Evolutionary conservation across 208 protist genomes (phyloP).

Genomic region (Trypanosoma cruzi): DNA sequence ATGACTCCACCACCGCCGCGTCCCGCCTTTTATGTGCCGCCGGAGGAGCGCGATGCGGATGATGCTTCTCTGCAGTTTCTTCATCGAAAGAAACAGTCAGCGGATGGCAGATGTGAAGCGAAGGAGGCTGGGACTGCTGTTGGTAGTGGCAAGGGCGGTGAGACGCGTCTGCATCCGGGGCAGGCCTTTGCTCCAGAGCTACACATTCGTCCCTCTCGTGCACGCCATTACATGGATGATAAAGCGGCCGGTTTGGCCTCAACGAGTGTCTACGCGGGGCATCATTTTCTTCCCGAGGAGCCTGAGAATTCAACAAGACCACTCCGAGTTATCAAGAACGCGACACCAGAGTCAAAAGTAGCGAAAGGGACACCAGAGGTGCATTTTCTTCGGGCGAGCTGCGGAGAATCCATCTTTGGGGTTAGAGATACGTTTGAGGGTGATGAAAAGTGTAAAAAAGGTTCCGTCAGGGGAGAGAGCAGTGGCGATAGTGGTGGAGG

Average conservation of each 20-base stretch:
- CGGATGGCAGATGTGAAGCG: background rate
- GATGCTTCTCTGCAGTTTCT: constrained; percentile 78
- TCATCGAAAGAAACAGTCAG: constrained; percentile 31
- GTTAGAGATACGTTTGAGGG: background rate
- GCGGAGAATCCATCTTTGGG: constrained; percentile 17
- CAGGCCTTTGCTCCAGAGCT: constrained; percentile 48
- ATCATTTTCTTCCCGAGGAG: constrained; percentile 39
- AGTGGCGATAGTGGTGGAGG: constrained; percentile 22
- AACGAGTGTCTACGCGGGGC: constrained; percentile 76
- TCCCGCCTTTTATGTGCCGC: constrained; percentile 74
- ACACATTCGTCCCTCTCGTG: constrained; percentile 14
- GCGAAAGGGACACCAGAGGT: background rate
- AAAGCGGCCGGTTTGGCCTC: constrained; percentile 54
- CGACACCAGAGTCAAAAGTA: background rate
- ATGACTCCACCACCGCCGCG: constrained; percentile 48
- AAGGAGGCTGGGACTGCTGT: background rate
- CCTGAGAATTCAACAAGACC: background rate
- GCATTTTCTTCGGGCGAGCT: background rate
- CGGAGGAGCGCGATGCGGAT: constrained; percentile 51
- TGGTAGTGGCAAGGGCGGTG: background rate
- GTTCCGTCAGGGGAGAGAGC: background rate
- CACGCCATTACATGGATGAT: constrained; percentile 50
- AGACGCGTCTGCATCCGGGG: constrained; percentile 25
- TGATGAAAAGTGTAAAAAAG: background rate
- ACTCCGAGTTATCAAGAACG: constrained; percentile 15